These are phyloP conservation scores for Coemansia aciculifera DNA, from an alignment of 192 early-diverging fungal species.

Conservation along the genomic window DNA sequence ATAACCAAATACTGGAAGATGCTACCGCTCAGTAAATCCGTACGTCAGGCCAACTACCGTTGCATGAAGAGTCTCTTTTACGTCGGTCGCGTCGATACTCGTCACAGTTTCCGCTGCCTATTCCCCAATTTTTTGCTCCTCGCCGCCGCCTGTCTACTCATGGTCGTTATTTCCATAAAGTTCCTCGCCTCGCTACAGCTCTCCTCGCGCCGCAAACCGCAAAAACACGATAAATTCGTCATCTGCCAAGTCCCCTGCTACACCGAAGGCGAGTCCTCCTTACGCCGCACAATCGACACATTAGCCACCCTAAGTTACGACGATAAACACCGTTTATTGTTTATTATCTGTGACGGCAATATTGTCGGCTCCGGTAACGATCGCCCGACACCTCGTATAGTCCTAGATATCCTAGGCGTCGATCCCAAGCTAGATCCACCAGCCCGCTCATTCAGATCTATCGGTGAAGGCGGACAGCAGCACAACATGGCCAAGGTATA, in stretches of 20 bases:
- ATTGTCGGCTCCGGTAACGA: constrained; percentile 97
- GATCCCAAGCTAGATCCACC: constrained; percentile 80
- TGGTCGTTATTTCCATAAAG: constrained; percentile 87
- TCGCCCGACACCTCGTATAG: constrained; percentile 93
- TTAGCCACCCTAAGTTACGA: constrained; percentile 88
- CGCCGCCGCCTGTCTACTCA: constrained; percentile 76
- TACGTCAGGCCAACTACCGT: constrained; percentile 72
- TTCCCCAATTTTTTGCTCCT: constrained; percentile 84
- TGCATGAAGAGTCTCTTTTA: constrained; percentile 87
- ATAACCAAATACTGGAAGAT: constrained; percentile 62
- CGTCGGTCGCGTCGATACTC: constrained; percentile 81
- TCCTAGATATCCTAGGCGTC: constrained; percentile 94
- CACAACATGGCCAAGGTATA: constrained; percentile 98
- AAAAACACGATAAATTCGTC: constrained; percentile 88
- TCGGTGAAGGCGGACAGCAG: constrained; percentile 84
- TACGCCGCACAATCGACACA: constrained; percentile 90
- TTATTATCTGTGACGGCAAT: constrained; percentile 95
- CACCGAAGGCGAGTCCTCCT: constrained; percentile 94
- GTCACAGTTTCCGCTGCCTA: constrained; percentile 74
- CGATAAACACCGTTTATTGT: constrained; percentile 95
- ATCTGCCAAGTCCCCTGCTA: constrained; percentile 97
- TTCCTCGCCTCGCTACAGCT: constrained; percentile 93
- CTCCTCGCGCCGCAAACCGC: constrained; percentile 69
- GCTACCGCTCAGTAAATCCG: constrained; percentile 49
- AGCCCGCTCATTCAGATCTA: constrained; percentile 79